Conservation (phyloP, 2,329 filamentous ascomycete species). For the Ambrosiella cleistominuta region DNA sequence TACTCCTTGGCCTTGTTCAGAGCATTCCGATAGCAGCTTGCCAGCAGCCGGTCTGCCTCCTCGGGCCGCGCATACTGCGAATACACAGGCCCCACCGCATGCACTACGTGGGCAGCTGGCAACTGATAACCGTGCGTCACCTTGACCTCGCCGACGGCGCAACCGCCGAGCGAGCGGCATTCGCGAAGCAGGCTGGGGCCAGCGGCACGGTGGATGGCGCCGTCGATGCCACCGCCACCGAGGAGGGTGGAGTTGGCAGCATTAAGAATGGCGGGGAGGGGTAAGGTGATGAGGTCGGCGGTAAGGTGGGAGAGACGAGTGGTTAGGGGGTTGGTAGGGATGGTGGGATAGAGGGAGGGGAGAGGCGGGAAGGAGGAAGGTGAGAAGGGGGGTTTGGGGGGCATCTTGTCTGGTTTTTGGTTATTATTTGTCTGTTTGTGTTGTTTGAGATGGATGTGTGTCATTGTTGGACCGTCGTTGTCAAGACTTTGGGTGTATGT, state of each 20-base stretch:
- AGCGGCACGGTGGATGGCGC: conserved; percentile 71
- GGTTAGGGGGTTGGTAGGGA: conserved; percentile 27
- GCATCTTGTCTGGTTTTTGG: neutral
- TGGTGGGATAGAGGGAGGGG: neutral
- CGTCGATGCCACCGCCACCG: conserved; percentile 82
- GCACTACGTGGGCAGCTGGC: conserved; percentile 65
- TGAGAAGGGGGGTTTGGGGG: neutral
- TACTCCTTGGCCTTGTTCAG: conserved; percentile 55
- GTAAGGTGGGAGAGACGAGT: conserved; percentile 51
- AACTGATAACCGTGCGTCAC: conserved; percentile 65
- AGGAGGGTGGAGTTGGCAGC: conserved; percentile 66
- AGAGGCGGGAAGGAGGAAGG: neutral
- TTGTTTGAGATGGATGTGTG: too few species aligned
- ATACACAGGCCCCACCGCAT: conserved; percentile 79
- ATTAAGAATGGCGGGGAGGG: conserved; percentile 75
- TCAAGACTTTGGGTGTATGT: too few species aligned
- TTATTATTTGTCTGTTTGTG: too few species aligned
- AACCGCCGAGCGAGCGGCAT: conserved; percentile 35
- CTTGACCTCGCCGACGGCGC: conserved; percentile 60
- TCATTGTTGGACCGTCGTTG: too few species aligned
- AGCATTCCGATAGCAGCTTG: conserved; percentile 50
- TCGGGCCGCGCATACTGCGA: conserved; percentile 19
- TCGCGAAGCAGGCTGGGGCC: conserved; percentile 40
- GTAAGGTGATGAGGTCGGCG: conserved; percentile 66
- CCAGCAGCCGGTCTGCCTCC: conserved; percentile 31